These are phyloP conservation scores for Microthlaspi erraticum DNA, from an alignment of 345 rosid genomes.

Conservation along the genomic window DNA sequence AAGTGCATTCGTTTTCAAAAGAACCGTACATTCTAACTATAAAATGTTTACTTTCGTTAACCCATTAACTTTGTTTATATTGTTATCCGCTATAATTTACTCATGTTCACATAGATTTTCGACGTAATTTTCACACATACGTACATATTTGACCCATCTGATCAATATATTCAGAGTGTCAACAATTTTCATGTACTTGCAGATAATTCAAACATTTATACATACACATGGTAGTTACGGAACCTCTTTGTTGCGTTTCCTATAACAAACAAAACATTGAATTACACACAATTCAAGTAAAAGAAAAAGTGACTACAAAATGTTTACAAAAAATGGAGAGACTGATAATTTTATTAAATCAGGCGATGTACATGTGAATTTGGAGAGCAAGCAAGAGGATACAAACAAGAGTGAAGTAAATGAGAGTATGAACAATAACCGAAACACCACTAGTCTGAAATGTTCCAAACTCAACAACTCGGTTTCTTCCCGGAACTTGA, in stretches of 20 bases:
- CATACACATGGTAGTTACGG: background rate
- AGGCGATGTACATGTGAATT: conserved; percentile 76
- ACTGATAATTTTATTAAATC: background rate
- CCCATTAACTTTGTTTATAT: too few relatives aligned
- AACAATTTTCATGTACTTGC: too few relatives aligned
- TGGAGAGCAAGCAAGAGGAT: conserved; percentile 85
- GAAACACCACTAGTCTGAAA: conserved; percentile 91
- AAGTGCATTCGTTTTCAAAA: too few relatives aligned
- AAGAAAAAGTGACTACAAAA: background rate
- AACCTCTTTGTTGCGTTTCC: conserved; percentile 19
- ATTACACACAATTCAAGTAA: conserved; percentile 9
- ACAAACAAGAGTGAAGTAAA: conserved; percentile 82
- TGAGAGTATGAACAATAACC: conserved; percentile 71
- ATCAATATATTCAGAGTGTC: too few relatives aligned
- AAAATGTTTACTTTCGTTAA: too few relatives aligned
- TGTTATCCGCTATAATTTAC: too few relatives aligned
- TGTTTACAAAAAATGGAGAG: conserved; percentile 6
- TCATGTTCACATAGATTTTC: too few relatives aligned
- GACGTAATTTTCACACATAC: too few relatives aligned
- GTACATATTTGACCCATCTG: too few relatives aligned
- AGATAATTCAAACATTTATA: too few relatives aligned
- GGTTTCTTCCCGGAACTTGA: conserved; percentile 69
- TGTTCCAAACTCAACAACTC: conserved; percentile 76
- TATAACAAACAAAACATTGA: conserved; percentile 25
- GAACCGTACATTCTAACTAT: too few relatives aligned